These are phyloP conservation scores for Piromyces sp. DNA, from an alignment of 192 early-diverging fungal genomes.

Conservation along the genomic window DNA sequence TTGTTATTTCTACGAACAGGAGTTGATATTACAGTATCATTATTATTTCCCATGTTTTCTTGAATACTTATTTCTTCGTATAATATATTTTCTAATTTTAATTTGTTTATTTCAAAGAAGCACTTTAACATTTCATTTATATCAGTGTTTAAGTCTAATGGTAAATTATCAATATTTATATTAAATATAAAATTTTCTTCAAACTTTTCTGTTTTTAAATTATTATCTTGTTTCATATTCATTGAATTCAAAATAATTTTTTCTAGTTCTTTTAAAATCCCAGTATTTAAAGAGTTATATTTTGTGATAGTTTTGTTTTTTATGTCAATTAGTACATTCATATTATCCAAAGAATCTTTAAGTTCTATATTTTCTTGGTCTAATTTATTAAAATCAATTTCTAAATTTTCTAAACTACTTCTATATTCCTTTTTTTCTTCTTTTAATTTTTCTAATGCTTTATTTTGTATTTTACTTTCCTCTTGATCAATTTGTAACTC, in stretches of 20 bases:
- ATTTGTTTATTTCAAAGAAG: neutral
- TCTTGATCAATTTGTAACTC: neutral
- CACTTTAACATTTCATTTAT: neutral
- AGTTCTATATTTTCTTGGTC: neutral
- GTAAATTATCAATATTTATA: neutral
- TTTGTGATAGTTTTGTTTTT: neutral
- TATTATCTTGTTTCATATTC: neutral
- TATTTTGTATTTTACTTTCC: neutral
- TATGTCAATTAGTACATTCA: neutral
- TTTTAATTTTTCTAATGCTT: neutral
- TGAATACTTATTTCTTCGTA: neutral
- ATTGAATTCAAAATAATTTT: neutral
- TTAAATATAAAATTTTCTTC: neutral
- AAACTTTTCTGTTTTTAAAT: neutral
- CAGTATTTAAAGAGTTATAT: neutral
- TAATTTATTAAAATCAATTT: neutral
- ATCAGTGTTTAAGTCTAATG: neutral
- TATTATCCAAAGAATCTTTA: neutral
- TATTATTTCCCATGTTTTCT: neutral
- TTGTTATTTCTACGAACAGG: neutral
- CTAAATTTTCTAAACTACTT: neutral
- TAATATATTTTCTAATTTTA: neutral
- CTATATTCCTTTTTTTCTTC: neutral
- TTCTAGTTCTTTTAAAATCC: neutral
- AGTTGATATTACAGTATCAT: neutral